Evolutionary conservation across 169 alveolate species (phyloP).

Genomic region (Theileria luwenshuni): DNA sequence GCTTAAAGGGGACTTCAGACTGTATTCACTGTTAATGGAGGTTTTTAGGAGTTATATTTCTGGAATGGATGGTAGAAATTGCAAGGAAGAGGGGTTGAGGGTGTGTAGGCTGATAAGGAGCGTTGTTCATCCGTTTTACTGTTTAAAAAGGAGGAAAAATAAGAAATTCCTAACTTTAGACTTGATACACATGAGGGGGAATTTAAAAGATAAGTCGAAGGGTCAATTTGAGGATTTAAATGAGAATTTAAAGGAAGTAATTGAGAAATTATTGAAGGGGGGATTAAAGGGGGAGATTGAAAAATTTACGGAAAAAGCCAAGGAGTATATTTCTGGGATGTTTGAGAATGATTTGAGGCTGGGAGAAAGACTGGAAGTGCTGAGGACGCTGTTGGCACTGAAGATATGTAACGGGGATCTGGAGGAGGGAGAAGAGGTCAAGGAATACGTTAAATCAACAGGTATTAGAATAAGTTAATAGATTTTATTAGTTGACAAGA

Average conservation of each 20-base stretch:
- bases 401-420: neutral
- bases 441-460: neutral
- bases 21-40: conserved; percentile 7
- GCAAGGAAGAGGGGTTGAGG: neutral
- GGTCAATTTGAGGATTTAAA: neutral
- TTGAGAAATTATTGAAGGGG: neutral
- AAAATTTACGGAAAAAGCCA: neutral
- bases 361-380: neutral
- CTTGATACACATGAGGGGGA: conserved; percentile 3
- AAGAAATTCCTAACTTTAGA: conserved; percentile 6
- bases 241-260: neutral
- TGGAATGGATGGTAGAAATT: neutral
- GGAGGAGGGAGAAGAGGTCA: neutral
- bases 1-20: neutral
- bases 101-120: neutral
- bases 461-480: neutral
- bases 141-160: neutral
- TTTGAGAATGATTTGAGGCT: neutral
- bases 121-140: conserved; percentile 23
- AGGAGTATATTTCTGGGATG: neutral
- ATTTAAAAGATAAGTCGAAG: neutral
- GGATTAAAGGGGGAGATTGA: neutral
- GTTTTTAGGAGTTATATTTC: neutral
- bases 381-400: neutral
- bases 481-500: neutral